phyloP scores from a whole-genome alignment of 371 early-diverging fungal species.

The Capillidium heterosporum region DNA sequence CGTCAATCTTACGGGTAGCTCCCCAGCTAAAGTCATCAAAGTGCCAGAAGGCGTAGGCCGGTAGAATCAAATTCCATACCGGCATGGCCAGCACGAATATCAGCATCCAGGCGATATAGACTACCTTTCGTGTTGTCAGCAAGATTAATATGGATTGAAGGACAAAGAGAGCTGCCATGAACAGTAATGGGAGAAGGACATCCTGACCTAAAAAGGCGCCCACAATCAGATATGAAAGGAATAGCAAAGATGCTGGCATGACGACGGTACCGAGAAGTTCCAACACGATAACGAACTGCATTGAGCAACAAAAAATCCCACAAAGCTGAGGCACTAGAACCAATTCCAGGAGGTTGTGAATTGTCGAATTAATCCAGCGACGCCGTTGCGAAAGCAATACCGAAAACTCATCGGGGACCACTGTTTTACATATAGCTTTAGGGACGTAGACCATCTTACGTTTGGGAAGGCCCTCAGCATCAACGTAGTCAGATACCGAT shows the following conservation, averaged over 20 bases:
- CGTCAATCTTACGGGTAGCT: conserved; percentile 76
- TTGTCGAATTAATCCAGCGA: conserved; percentile 97
- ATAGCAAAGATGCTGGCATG: conserved; percentile 79
- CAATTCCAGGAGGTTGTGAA: conserved; percentile 90
- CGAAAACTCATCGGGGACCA: conserved; percentile 77
- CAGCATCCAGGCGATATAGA: conserved; percentile 89
- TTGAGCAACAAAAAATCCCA: conserved; percentile 92
- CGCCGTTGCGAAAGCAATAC: conserved; percentile 90
- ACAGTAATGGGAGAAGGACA: conserved; percentile 42
- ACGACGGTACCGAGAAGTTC: conserved; percentile 94
- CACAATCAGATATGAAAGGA: conserved; percentile 26
- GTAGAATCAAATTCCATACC: conserved; percentile 92
- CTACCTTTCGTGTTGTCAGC: conserved; percentile 63
- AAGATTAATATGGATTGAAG: conserved; percentile 80
- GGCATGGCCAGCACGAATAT: conserved; percentile 85
- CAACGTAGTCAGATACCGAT: conserved; percentile 94
- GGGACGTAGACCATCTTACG: conserved; percentile 91
- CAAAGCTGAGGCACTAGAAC: conserved; percentile 82
- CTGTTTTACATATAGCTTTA: conserved; percentile 81
- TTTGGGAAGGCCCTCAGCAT: conserved; percentile 92
- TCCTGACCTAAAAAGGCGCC: conserved; percentile 26
- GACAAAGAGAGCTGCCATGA: conserved; percentile 62
- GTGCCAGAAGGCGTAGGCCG: conserved; percentile 95
- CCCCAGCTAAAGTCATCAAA: conserved; percentile 99
- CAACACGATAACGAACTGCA: conserved; percentile 94